Evolutionary conservation across 1,284 basidiomycete genomes (phyloP).

Genomic region (Trichosporon faecale): DNA sequence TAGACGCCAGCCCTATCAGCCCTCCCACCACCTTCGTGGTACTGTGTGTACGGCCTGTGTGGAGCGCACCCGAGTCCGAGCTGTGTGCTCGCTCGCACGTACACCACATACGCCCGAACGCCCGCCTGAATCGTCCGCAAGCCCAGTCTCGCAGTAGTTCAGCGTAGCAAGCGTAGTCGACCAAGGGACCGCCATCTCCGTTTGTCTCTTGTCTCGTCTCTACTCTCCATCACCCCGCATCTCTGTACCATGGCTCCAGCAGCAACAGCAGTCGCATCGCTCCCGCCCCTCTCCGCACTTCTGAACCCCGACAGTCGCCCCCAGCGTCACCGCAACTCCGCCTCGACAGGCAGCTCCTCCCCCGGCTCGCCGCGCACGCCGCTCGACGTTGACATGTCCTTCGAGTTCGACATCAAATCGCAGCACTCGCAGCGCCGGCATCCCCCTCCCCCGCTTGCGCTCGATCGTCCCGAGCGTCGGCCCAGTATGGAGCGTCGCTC

Average conservation of each 20-base stretch:
- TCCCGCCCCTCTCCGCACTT: constrained; percentile 6
- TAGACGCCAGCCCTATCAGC: background rate
- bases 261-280: background rate
- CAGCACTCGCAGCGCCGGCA: constrained; percentile 8
- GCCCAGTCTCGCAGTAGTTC: background rate
- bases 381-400: constrained; percentile 10
- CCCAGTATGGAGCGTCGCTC: constrained; percentile 19
- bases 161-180: background rate
- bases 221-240: background rate
- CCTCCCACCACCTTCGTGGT: background rate
- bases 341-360: background rate
- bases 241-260: background rate
- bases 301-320: background rate
- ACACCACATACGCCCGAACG: background rate
- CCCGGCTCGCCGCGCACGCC: constrained; percentile 10
- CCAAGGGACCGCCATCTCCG: background rate
- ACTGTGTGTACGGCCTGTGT: constrained; percentile 1
- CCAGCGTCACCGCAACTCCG: background rate
- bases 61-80: background rate
- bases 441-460: constrained; percentile 1
- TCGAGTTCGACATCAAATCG: constrained; percentile 6
- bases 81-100: background rate
- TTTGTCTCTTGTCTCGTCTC: constrained; percentile 1
- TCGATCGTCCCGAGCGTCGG: background rate
- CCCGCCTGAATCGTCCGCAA: constrained; percentile 1